Conservation (phyloP, 139 green algal genomes). For the Spirogloea muscicola region DNA sequence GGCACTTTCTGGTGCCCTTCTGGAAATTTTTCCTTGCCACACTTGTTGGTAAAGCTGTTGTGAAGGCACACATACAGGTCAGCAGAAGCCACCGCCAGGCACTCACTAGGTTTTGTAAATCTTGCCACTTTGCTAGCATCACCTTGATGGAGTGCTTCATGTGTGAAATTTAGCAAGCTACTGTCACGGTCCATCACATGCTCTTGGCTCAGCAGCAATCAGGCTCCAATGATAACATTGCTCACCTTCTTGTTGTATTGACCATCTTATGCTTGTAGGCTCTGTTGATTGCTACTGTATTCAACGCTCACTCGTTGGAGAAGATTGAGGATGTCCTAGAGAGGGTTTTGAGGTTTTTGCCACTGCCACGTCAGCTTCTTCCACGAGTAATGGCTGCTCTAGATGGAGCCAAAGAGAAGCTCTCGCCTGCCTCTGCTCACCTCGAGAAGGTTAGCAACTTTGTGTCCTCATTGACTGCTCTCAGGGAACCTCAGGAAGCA, state of each 20-base stretch:
- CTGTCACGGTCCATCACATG: background rate
- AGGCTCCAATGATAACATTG: background rate
- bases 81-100: background rate
- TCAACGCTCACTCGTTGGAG: slow-evolving; percentile 38
- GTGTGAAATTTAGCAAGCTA: background rate
- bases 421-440: background rate
- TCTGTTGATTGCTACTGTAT: slow-evolving; percentile 19
- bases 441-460: background rate
- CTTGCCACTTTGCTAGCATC: background rate
- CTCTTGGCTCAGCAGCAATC: too few species aligned
- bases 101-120: background rate
- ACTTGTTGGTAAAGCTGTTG: slow-evolving; percentile 38
- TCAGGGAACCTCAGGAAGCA: too few species aligned
- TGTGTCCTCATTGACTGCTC: too few species aligned
- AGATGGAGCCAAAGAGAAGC: background rate
- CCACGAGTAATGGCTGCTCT: slow-evolving; percentile 12
- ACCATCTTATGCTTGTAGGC: too few species aligned
- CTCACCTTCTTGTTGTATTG: too few species aligned
- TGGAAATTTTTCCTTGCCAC: slow-evolving; percentile 46
- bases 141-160: background rate
- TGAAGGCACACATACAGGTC: slow-evolving; percentile 46
- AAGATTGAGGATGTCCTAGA: slow-evolving; percentile 23
- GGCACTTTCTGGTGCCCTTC: slow-evolving; percentile 46
- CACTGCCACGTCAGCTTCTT: slow-evolving; percentile 3
- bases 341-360: slow-evolving; percentile 8